Percentiles rank a stretch among this genome's conserved stretches.
These are phyloP conservation scores for Sphaerulina vaccinii DNA, from an alignment of 2,329 filamentous ascomycete species.

Conservation along the genomic window DNA sequence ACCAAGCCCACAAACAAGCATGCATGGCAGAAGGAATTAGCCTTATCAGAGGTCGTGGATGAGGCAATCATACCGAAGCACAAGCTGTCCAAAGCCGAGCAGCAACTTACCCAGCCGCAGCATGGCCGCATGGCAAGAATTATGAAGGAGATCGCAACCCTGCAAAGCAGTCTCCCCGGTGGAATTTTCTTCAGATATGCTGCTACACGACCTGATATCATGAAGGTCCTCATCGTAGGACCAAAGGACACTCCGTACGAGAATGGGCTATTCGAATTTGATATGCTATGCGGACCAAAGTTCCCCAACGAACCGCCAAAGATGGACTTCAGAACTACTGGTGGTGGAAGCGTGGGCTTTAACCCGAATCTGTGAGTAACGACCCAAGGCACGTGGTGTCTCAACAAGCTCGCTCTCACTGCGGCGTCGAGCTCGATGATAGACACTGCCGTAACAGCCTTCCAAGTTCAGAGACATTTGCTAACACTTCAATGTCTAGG, in stretches of 20 bases:
- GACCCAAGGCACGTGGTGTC: conserved; percentile 49
- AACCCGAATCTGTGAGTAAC: conserved; percentile 63
- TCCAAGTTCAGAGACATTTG: no score
- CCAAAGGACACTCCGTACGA: conserved; percentile 60
- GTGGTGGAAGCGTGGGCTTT: conserved; percentile 51
- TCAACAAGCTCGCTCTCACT: no score
- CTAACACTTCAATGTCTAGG: not conserved
- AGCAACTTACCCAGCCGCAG: conserved; percentile 16
- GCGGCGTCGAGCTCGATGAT: no score
- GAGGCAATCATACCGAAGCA: conserved; percentile 38
- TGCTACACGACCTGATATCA: conserved; percentile 56
- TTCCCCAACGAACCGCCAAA: conserved; percentile 53
- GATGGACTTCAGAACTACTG: conserved; percentile 55
- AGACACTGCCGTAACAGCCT: no score
- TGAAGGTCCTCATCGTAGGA: conserved; percentile 58
- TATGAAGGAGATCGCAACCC: conserved; percentile 55
- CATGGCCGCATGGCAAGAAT: conserved; percentile 51
- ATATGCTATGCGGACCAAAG: conserved; percentile 49
- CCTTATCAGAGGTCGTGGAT: conserved; percentile 40
- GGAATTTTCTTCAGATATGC: conserved; percentile 58
- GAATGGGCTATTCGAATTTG: conserved; percentile 59
- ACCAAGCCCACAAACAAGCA: conserved; percentile 15
- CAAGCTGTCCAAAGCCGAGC: conserved; percentile 24
- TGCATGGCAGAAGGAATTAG: conserved; percentile 35
- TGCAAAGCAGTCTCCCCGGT: conserved; percentile 49